Base-by-base conservation (phyloP, 2,329 filamentous ascomycete genomes). In the Cercospora beticola region DNA sequence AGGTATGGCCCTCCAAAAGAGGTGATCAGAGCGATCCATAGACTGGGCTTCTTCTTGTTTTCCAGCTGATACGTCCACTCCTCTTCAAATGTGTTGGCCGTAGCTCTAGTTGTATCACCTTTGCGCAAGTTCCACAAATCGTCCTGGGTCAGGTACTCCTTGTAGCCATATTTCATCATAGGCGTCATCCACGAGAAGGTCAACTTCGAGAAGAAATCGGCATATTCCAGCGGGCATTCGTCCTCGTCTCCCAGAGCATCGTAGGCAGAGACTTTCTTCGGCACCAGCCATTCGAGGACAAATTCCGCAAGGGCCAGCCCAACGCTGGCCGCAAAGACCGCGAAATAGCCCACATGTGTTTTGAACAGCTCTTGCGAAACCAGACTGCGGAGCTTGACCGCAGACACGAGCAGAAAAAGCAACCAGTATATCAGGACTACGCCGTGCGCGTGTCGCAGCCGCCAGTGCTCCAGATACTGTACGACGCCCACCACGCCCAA, bases 171-270 rank as follows among this genome's bases (percentile, higher is more conserved):
- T 77, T 89, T 93, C 95, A 99, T 99, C 87, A 99, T 83, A 0
- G 95, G 94, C 0, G 95, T 98, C 94, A 99, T 97, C 95, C 95
- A 99, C 65, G 91, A 90, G 80, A 99, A 99, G 0, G 94, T 97
- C 57, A 99, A 86, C 62, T 92, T 88, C 4, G 94, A 97, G 82
- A 99, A 99, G 63, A 98, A 85, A 69, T 94, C 93, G 12, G 95
- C 94, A 79, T 97, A 97, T 81, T 98, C 94, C 70, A 92, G 89
- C 0, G 91, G 91, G 66, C 89, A 91, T 79, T 92, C 89, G 73
- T 91, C 87, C 49, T 88, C 88, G 68, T 90, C 87, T 6, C 88
- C 89, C 60, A 91, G 79, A 5, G 88, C 88, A 78, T 90, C 87
- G 76, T 92, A 92, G 57, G 84, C 87, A 74, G 88, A 91, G 68